Base-by-base conservation (phyloP, 2,329 filamentous ascomycete genomes). In the Phoma sp. region DNA sequence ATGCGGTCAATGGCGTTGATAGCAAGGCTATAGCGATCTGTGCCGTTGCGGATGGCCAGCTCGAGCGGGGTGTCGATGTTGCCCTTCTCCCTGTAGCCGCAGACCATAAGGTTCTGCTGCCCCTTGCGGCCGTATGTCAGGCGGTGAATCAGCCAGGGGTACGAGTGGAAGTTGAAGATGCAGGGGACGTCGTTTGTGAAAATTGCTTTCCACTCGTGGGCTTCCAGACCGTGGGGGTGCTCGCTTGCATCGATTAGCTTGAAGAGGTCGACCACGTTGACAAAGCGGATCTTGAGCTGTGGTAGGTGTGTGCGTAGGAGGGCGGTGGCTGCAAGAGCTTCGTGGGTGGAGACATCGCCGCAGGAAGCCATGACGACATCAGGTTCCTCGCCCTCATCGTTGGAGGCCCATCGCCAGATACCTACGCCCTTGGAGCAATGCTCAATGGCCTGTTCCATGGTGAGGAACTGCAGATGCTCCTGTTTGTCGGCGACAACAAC, bases 101-200 rank as follows among this genome's bases (percentile, higher is more conserved):
- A 81, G n/a, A 93, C 89, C 65, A 90, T 86, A 58, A 92, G 74
- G 73, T 89, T 86, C 40, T 80, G 71, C 71, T 82, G 84, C 4
- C 88, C 89, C 1, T 86, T 86, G 1, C 89, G 85, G 77, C 89
- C 88, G 77, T 91, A 92, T 0, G 88, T 89, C 62, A 93, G 75
- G 45, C 89, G 82, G 77, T 92, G 89, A 46, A 93, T 84, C 66
- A 93, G 80, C 88, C 87, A 92, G 7, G 89, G 89, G 77, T 93
- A 92, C 29, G 85, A 88, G 78, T 93, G 89, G 83, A 92, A 93
- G 78, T 91, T 92, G 80, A 93, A 92, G 69, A 92, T 86, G 69
- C 91, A 79, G 22, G 89, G 89, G 61, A 82, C 86, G 77, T 91
- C 79, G 13, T 81, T 79, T 0, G 89, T 92, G 80, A 93, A 93